These are phyloP conservation scores for Candida pini DNA, from an alignment of 805 yeast species.

Conservation along the genomic window DNA sequence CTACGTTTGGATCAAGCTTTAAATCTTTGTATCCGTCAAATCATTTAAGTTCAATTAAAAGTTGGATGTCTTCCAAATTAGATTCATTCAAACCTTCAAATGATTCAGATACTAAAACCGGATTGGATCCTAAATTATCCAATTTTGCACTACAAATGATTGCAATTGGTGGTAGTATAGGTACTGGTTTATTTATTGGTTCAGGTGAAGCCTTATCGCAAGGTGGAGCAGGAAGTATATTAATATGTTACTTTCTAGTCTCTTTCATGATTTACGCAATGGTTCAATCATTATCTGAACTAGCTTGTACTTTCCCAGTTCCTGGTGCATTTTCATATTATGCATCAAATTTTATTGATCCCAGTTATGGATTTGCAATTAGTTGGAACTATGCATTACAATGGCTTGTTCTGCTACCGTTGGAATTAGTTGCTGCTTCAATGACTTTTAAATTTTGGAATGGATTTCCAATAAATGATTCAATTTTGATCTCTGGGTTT, in stretches of 20 bases:
- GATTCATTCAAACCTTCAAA: constrained; percentile 25
- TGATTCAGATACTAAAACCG: constrained; percentile 17
- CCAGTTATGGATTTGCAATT: constrained; percentile 57
- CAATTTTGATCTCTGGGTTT: constrained; percentile 46
- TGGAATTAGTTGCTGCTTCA: constrained; percentile 49
- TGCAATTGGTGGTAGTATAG: constrained; percentile 64
- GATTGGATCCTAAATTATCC: constrained; percentile 21
- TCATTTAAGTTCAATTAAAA: no score
- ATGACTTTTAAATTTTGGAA: constrained; percentile 49
- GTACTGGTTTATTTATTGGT: constrained; percentile 66
- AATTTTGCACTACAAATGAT: constrained; percentile 55
- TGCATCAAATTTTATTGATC: constrained; percentile 53
- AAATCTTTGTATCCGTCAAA: no score
- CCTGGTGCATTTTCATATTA: constrained; percentile 63
- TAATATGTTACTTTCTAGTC: constrained; percentile 49
- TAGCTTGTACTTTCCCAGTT: constrained; percentile 56
- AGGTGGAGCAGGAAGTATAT: constrained; percentile 63
- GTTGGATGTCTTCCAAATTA: constrained; percentile 10
- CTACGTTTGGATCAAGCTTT: no score
- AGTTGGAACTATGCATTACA: constrained; percentile 53
- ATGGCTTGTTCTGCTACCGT: constrained; percentile 46
- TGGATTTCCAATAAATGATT: constrained; percentile 35
- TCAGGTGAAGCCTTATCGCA: constrained; percentile 52
- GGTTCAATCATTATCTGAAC: constrained; percentile 57
- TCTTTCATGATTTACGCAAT: constrained; percentile 54